A percentile compares a stretch with the other conserved stretches of the same genome.
Evolutionary conservation across 306 rosid species (phyloP).

Genomic region (Castanea crenata): DNA sequence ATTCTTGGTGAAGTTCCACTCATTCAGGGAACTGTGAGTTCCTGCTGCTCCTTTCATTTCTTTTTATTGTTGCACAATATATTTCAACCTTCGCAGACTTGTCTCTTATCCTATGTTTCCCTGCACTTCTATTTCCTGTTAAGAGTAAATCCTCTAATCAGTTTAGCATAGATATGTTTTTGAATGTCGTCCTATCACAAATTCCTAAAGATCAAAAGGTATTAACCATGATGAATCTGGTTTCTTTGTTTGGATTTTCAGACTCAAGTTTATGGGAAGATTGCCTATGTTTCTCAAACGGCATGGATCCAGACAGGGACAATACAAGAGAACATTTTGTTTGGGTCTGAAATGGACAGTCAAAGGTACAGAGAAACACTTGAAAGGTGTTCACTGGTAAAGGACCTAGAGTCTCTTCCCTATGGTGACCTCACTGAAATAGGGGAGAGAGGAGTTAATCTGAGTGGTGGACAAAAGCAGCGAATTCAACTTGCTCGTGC

Average conservation of each 20-base stretch:
- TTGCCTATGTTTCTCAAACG: slow-evolving; percentile 85
- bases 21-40: slow-evolving; percentile 59
- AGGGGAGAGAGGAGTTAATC: slow-evolving; percentile 93
- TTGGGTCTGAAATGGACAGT: slow-evolving; percentile 69
- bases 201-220: neutral
- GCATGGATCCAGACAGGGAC: slow-evolving; percentile 96
- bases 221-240: neutral
- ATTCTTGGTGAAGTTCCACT: slow-evolving; percentile 80
- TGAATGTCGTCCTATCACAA: neutral
- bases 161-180: neutral
- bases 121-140: neutral
- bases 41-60: neutral
- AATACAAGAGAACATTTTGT: slow-evolving; percentile 71
- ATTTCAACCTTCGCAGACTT: neutral
- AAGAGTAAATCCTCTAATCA: neutral
- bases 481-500: slow-evolving; percentile 97
- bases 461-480: slow-evolving; percentile 96
- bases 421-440: slow-evolving; percentile 84
- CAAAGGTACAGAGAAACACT: slow-evolving; percentile 62
- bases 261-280: slow-evolving; percentile 70
- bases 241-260: slow-evolving; percentile 30
- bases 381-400: slow-evolving; percentile 72
- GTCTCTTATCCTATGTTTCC: neutral
- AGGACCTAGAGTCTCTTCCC: slow-evolving; percentile 83
- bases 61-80: neutral